Evolutionary conservation across 2,329 filamentous ascomycete species (phyloP).

Genomic region (Penicillium sp.): DNA sequence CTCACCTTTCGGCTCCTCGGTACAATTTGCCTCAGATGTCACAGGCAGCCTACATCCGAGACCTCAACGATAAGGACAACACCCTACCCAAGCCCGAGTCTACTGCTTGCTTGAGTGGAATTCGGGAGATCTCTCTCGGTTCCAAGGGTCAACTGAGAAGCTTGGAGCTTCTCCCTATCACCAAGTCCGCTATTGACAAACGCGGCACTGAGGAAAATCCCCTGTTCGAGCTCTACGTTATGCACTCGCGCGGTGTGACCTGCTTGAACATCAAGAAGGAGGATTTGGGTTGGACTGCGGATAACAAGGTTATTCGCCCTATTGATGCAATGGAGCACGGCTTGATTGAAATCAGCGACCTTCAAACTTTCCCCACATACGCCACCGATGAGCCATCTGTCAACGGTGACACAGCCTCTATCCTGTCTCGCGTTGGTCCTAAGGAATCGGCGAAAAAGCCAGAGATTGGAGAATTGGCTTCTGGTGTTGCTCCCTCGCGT

Average conservation of each 20-base stretch:
- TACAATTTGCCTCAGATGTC: slow-evolving; percentile 79
- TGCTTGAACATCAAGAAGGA: slow-evolving; percentile 81
- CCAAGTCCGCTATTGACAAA: slow-evolving; percentile 51
- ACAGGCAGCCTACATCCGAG: slow-evolving; percentile 83
- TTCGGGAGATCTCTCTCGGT: slow-evolving; percentile 90
- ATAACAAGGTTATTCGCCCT: slow-evolving; percentile 80
- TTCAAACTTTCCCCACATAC: slow-evolving; percentile 53
- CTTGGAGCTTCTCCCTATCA: slow-evolving; percentile 77
- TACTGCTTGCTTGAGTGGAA: slow-evolving; percentile 94
- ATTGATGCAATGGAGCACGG: slow-evolving; percentile 75
- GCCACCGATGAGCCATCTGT: slow-evolving; percentile 44
- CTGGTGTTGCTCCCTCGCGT: slow-evolving; percentile 28
- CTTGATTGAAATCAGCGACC: slow-evolving; percentile 70
- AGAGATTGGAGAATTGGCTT: slow-evolving; percentile 25
- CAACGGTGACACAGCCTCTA: slow-evolving; percentile 44
- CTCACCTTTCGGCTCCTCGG: slow-evolving; percentile 89
- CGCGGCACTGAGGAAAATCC: slow-evolving; percentile 66
- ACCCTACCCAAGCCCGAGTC: slow-evolving; percentile 82
- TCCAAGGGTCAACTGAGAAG: slow-evolving; percentile 85
- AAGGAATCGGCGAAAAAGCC: slow-evolving; percentile 44
- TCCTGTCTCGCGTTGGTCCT: slow-evolving; percentile 38
- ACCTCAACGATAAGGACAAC: slow-evolving; percentile 69
- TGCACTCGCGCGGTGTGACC: slow-evolving; percentile 97
- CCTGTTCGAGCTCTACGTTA: slow-evolving; percentile 91
- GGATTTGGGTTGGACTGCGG: slow-evolving; percentile 86